phyloP scores from a whole-genome alignment of 192 early-diverging fungal species.

The Pilobolus umbonatus region DNA sequence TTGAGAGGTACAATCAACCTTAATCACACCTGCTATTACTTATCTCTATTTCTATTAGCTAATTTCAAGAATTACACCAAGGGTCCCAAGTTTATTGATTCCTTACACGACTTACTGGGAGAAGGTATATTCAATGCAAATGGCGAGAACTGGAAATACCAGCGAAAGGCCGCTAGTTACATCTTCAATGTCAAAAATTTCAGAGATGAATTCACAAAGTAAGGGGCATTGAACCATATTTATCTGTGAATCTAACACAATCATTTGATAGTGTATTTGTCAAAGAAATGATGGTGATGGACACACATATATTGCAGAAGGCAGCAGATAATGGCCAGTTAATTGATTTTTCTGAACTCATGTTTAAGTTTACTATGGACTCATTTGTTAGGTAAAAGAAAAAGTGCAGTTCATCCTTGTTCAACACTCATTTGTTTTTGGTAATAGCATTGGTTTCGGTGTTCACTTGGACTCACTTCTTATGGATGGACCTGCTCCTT shows the following conservation, averaged over 20 bases:
- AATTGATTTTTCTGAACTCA: conserved; percentile 43
- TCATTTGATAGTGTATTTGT: conserved; percentile 20
- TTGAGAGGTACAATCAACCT: conserved; percentile 24
- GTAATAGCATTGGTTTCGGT: conserved; percentile 41
- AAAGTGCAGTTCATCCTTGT: neutral
- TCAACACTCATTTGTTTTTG: neutral
- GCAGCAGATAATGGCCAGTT: conserved; percentile 22
- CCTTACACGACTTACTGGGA: conserved; percentile 50
- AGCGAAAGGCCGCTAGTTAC: conserved; percentile 46
- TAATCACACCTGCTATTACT: neutral
- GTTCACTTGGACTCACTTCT: conserved; percentile 39
- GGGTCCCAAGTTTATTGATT: conserved; percentile 38
- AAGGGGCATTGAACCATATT: conserved; percentile 1
- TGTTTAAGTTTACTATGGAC: conserved; percentile 43
- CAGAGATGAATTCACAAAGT: conserved; percentile 30
- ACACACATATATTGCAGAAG: conserved; percentile 4
- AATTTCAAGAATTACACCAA: conserved; percentile 37
- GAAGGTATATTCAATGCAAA: conserved; percentile 67
- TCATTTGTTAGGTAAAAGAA: conserved; percentile 29
- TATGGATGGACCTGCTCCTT: conserved; percentile 32
- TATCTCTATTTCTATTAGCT: conserved; percentile 1
- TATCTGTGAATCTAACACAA: neutral
- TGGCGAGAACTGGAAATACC: conserved; percentile 53
- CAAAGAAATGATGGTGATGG: conserved; percentile 17
- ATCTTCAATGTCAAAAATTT: conserved; percentile 35